Evolutionary conservation across 2,329 filamentous ascomycete genomes (phyloP), one percentile per base, ranked within the genome.

Genomic region (Aspergillus sp.): DNA sequence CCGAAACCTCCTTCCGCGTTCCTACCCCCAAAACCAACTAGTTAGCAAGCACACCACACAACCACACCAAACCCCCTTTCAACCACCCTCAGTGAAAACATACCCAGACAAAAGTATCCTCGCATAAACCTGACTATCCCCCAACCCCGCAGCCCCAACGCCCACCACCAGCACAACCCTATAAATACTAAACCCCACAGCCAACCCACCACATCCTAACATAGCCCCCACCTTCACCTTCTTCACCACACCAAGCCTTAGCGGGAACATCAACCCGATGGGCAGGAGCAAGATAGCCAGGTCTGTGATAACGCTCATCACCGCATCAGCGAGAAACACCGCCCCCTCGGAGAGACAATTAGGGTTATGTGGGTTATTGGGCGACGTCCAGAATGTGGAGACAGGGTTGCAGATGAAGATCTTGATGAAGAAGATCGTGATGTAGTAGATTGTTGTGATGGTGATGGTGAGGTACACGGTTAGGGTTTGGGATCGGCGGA

Each of bases 161-260:
- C 11, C 32, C 1, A 13, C 32, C 23, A 54, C 50, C 11, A 59
- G 39, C 25, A 64, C 63, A 3, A 67, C 53, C n/a, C 64, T 56
- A 36, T 54, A 66, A 15, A 66, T 57, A 44, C 63, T 65, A 19
- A 66, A 66, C 4, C 59, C 64, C 17, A 66, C 61, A 1, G 64
- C 64, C 10, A 66, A 15, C 6, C 62, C 61, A 6, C 61, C 64
- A 32, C 61, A 51, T 2, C 64, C 64, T 1, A 66, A 36, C 5
- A 66, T 39, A 21, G 55, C 39, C 8, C 61, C 32, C 10, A 65
- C 63, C 19, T 60, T 62, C 21, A 61, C 15, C 56, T 66, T 66
- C 25, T 59, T 61, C 49, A 56, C 41, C 8, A 59, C 19, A 0
- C 61, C 56, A 49, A 66, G 55, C 21, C 64, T 44, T 32, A 66